Evolutionary conservation across 2,329 filamentous ascomycete genomes (phyloP).

Genomic region (Colletotrichum sp.): DNA sequence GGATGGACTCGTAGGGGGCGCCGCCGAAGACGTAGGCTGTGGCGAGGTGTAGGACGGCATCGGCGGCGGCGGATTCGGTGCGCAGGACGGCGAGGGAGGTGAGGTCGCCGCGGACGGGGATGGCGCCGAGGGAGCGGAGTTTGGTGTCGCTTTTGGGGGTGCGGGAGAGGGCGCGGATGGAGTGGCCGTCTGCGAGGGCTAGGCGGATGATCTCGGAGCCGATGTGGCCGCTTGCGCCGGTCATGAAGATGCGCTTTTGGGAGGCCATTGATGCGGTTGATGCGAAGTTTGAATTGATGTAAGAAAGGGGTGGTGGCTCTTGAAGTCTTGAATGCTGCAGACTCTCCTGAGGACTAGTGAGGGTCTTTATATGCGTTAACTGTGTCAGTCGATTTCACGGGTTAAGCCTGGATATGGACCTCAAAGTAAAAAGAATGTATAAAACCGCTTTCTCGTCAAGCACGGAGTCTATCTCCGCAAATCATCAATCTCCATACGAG

Average conservation of each 20-base stretch:
- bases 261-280: background rate
- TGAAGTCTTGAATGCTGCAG: background rate
- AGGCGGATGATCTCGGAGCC: conserved; percentile 38
- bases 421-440: fast-evolving
- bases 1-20: conserved; percentile 27
- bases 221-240: conserved; percentile 44
- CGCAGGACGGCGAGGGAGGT: conserved; percentile 40
- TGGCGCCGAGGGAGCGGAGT: conserved; percentile 40
- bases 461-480: background rate
- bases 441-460: background rate
- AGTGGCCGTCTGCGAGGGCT: conserved; percentile 42
- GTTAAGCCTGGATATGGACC: background rate
- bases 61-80: conserved; percentile 39
- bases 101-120: conserved; percentile 44
- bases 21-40: conserved; percentile 35
- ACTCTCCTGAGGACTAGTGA: background rate
- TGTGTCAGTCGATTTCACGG: background rate
- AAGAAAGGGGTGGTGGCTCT: too few relatives aligned
- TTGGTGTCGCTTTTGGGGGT: conserved; percentile 35
- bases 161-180: conserved; percentile 27
- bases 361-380: background rate
- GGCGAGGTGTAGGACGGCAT: conserved; percentile 49
- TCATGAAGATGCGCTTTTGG: conserved; percentile 36
- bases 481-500: background rate
- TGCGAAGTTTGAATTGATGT: too few relatives aligned